Evolutionary conservation across 106 monocot genomes (phyloP), one percentile per base, ranked within the genome.

Genomic region (Acorus calamus): DNA sequence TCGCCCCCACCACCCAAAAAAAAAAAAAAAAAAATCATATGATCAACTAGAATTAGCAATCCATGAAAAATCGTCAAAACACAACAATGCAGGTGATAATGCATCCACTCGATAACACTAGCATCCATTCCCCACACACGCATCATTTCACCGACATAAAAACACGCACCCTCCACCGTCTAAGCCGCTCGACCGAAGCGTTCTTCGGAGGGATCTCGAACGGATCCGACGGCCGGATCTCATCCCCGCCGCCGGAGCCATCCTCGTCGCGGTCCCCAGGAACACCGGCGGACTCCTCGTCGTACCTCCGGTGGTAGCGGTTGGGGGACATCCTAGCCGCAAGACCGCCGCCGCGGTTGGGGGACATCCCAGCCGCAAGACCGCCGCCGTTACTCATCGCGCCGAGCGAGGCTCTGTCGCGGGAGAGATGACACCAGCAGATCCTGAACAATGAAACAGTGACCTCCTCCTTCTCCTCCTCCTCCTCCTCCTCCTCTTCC

Each of bases 121-220:
- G 6, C 45, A 49, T 14, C 45, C 44, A 65, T 10, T 11, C 28
- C 28, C 28, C 28, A 28, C 8, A 47, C 9, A 55, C 8, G 2
- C n/a, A 58, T 7, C 10, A 57, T 4, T 7, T 45, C 10, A 44
- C 10, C 45, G 46, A 45, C 4, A 9, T 4, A 64, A 7, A 3
- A 3, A 64, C 13, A 70, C 86, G 50, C 56, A 87, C 87, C 66
- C 87, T 77, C 87, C 87, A 87, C 42, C 83, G 59, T 61, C 73
- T 67, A 10, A 87, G 80, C 51, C 83, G 71, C 68, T 83, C 87
- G 4, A 80, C 4, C 6, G 87, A 57, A 4, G 72, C 87, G 8
- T 79, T 79, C 72, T 87, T 87, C 0, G 77, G 10, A 6, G 87
- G 87, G 50, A 87, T 87, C 7, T 78, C 74, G 59, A 87, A 87